Conservation (phyloP, 306 rosid genomes). For the Erythrophleum fordii region DNA sequence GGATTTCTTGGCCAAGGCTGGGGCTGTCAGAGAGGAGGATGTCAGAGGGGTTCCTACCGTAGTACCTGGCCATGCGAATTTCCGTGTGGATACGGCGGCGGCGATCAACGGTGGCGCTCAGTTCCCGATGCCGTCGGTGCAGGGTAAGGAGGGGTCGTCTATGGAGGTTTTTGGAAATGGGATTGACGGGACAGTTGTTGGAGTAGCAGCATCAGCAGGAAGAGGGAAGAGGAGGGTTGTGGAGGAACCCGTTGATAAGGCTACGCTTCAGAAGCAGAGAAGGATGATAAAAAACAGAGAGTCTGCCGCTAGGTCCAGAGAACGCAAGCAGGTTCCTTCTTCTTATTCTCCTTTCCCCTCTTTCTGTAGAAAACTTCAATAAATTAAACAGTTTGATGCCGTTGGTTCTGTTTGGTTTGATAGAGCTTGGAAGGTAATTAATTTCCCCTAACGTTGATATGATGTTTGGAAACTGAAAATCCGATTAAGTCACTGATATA, state of each 20-base stretch:
- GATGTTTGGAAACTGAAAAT: constrained; percentile 2
- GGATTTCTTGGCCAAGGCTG: constrained; percentile 64
- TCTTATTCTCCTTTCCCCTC: neutral
- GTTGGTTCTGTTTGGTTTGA: constrained; percentile 4
- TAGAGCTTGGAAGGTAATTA: neutral
- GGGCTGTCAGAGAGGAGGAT: constrained; percentile 60
- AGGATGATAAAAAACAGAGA: constrained; percentile 93
- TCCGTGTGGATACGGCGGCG: constrained; percentile 24
- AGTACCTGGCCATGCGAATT: constrained; percentile 33
- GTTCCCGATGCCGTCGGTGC: constrained; percentile 50
- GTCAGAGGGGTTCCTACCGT: constrained; percentile 40
- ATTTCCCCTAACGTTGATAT: neutral
- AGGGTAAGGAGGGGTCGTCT: constrained; percentile 36
- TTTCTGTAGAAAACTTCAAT: neutral
- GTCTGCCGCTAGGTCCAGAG: constrained; percentile 92
- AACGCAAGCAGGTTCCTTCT: constrained; percentile 76
- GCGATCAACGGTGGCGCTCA: constrained; percentile 34
- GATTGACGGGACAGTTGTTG: constrained; percentile 39
- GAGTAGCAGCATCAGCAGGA: constrained; percentile 7
- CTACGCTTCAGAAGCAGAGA: constrained; percentile 83
- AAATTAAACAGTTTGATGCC: neutral
- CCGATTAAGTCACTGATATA: neutral
- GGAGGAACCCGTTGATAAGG: constrained; percentile 69
- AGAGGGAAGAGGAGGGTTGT: constrained; percentile 67
- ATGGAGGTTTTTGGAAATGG: constrained; percentile 44